Evolutionary conservation across 768 basidiomycete species (phyloP).

Genomic region (Boletus subcaerulescens): DNA sequence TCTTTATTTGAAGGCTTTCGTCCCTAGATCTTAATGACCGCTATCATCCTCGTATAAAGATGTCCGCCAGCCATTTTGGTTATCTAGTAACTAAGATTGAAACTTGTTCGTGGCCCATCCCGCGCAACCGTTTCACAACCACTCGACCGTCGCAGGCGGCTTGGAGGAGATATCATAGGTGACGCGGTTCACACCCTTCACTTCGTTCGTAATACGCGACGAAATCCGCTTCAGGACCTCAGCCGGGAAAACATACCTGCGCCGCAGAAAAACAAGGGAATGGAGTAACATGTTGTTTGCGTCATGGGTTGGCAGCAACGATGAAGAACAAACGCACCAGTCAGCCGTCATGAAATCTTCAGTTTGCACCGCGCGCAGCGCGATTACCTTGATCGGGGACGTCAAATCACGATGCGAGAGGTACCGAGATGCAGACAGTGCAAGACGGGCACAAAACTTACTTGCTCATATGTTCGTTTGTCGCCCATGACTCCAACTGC

Average conservation of each 20-base stretch:
- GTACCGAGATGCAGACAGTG: neutral
- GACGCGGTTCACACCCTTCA: conserved; percentile 92
- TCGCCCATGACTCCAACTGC: conserved; percentile 99
- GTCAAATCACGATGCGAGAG: neutral
- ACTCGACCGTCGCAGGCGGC: conserved; percentile 73
- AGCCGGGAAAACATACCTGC: conserved; percentile 93
- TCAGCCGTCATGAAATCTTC: conserved; percentile 99
- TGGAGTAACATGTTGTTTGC: neutral
- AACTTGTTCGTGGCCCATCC: too few relatives aligned
- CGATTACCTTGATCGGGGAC: conserved; percentile 63
- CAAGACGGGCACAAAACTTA: conserved; percentile 22
- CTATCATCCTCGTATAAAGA: too few relatives aligned
- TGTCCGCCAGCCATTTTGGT: too few relatives aligned
- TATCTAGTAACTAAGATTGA: neutral
- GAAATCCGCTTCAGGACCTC: conserved; percentile 88
- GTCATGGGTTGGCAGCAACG: neutral
- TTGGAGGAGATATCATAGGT: conserved; percentile 97
- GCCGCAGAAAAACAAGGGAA: conserved; percentile 15
- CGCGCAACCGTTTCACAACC: conserved; percentile 31
- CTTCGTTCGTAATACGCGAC: conserved; percentile 97
- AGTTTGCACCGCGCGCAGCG: conserved; percentile 91
- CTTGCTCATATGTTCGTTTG: conserved; percentile 93
- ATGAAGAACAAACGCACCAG: conserved; percentile 54
- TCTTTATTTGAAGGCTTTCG: too few relatives aligned
- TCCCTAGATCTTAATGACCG: too few relatives aligned